phyloP scores from a whole-genome alignment of 805 yeast genomes.

The Komagataella pastoris region DNA sequence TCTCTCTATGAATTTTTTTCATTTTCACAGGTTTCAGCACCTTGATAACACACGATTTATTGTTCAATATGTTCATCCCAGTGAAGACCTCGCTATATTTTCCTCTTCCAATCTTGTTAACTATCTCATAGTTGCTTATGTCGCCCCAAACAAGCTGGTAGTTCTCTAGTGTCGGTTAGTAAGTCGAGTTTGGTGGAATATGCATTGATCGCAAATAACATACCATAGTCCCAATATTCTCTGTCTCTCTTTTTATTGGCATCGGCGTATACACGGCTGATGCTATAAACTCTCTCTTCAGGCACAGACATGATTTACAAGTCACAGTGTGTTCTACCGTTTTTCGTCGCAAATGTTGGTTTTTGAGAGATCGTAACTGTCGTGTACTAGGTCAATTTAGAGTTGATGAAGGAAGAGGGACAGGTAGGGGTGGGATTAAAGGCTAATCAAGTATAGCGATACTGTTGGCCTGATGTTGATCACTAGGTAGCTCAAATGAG shows the following conservation, averaged over 20 bases:
- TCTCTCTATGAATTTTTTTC: conserved; percentile 84
- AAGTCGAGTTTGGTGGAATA: background rate
- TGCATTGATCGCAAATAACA: background rate
- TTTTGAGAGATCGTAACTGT: background rate
- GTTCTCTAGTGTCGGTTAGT: conserved; percentile 26
- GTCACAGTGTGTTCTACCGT: background rate
- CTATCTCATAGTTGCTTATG: conserved; percentile 45
- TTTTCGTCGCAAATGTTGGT: background rate
- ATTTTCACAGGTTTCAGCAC: conserved; percentile 87
- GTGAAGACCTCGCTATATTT: conserved; percentile 92
- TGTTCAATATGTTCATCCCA: conserved; percentile 58
- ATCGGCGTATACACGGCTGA: conserved; percentile 55
- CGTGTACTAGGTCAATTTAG: background rate
- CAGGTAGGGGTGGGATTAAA: background rate
- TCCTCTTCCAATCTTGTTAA: conserved; percentile 80
- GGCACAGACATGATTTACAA: conserved; percentile 1
- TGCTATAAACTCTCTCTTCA: background rate
- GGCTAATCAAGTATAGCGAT: too few relatives aligned
- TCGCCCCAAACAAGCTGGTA: conserved; percentile 48
- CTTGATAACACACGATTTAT: conserved; percentile 65
- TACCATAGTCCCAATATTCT: conserved; percentile 67
- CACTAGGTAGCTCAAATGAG: too few relatives aligned
- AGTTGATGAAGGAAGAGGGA: background rate
- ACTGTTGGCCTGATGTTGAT: too few relatives aligned
- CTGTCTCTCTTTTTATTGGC: conserved; percentile 55